phyloP scores from a whole-genome alignment of 768 basidiomycete species.

The Mycena crocata region DNA sequence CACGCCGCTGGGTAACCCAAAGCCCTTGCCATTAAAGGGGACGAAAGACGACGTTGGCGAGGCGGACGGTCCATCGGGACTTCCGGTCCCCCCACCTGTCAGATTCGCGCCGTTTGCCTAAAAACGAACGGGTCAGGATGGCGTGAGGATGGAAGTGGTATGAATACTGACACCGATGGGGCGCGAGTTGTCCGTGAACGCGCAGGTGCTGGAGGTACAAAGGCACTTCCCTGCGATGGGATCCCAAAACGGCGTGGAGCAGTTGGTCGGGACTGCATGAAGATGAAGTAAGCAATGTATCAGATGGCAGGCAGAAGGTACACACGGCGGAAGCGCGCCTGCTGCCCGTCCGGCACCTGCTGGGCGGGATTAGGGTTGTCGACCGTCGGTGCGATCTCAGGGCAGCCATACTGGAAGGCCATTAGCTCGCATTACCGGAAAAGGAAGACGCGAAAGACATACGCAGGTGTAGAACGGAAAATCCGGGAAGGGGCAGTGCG shows the following conservation, averaged over 20 bases:
- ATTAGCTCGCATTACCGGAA: not conserved
- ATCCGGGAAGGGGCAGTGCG: slow-evolving; percentile 73
- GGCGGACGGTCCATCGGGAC: slow-evolving; percentile 25
- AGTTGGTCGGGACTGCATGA: slow-evolving; percentile 71
- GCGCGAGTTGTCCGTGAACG: slow-evolving; percentile 71
- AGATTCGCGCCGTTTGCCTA: slow-evolving; percentile 72
- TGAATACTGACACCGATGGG: slow-evolving; percentile 59
- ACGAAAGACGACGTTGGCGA: slow-evolving; percentile 51
- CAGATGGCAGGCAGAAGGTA: not conserved
- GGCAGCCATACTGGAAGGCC: slow-evolving; percentile 76
- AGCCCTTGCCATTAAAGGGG: slow-evolving; percentile 57
- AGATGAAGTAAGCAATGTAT: not conserved
- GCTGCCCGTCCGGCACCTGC: slow-evolving; percentile 55
- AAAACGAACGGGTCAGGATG: not conserved
- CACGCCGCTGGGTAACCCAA: slow-evolving; percentile 25
- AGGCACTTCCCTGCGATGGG: slow-evolving; percentile 74
- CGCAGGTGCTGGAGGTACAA: slow-evolving; percentile 67
- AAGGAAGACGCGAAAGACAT: slow-evolving; percentile 37
- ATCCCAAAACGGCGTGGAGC: slow-evolving; percentile 86
- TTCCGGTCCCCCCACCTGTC: slow-evolving; percentile 60
- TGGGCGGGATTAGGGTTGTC: slow-evolving; percentile 77
- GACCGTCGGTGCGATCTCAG: slow-evolving; percentile 61
- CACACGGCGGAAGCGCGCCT: slow-evolving; percentile 65
- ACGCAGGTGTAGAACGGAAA: slow-evolving; percentile 87
- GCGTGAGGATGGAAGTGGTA: not conserved